These are phyloP conservation scores for Drechslera avenae DNA, from an alignment of 2,329 filamentous ascomycete genomes.

Conservation along the genomic window DNA sequence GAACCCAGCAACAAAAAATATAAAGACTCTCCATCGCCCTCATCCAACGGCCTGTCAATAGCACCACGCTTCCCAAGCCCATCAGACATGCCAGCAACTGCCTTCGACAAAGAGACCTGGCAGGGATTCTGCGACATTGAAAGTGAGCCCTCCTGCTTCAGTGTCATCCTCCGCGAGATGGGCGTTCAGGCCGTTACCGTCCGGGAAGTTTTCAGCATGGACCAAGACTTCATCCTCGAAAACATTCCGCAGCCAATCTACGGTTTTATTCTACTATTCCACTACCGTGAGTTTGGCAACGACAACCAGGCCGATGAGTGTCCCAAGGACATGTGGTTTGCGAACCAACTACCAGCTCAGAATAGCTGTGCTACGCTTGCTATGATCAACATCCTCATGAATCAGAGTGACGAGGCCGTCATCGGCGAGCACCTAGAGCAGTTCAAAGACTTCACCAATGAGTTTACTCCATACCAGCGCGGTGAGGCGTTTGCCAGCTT, in stretches of 20 bases:
- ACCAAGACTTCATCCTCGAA: conserved; percentile 48
- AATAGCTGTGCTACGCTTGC: conserved; percentile 94
- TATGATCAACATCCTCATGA: conserved; percentile 92
- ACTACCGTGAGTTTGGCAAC: conserved; percentile 63
- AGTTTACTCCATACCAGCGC: conserved; percentile 72
- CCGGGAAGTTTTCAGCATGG: conserved; percentile 76
- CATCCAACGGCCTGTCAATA: conserved; percentile 3
- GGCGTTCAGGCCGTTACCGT: conserved; percentile 76
- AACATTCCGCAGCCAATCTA: conserved; percentile 57
- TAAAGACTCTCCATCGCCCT: conserved; percentile 12
- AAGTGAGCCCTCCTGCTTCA: conserved; percentile 87
- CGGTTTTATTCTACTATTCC: conserved; percentile 88
- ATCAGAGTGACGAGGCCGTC: conserved; percentile 60
- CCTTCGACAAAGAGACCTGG: conserved; percentile 58
- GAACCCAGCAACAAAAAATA: conserved; percentile 25
- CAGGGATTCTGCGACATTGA: conserved; percentile 83
- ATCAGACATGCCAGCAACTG: conserved; percentile 40
- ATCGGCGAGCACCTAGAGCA: conserved; percentile 71
- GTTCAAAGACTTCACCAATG: conserved; percentile 75
- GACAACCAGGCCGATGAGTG: conserved; percentile 60
- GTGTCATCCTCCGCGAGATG: conserved; percentile 78
- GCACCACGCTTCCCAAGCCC: conserved; percentile 26
- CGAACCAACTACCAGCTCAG: conserved; percentile 72
- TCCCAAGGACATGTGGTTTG: conserved; percentile 82
- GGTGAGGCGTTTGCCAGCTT: conserved; percentile 78